Base-by-base conservation (phyloP, 176 grass and related monocot species). In the Oryza brachyantha region DNA sequence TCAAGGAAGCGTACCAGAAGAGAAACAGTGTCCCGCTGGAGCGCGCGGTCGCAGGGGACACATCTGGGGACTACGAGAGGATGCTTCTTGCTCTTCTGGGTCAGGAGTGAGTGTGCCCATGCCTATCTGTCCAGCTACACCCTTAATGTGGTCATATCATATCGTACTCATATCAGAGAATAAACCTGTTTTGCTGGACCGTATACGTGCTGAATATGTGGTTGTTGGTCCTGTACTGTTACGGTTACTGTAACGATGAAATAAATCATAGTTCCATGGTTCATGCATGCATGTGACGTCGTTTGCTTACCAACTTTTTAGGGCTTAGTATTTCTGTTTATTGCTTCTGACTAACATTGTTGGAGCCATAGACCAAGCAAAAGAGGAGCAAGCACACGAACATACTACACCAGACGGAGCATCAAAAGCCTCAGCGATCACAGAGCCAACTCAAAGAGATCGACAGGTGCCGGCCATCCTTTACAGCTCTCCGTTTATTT, bases 61-160 rank as follows among this genome's bases (percentile, higher is more conserved):
- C 95, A 27, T 86, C 78, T 5, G 79, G 92, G 4, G 87, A 98
- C 81, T 98, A 98, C 7, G 90, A 98, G 81, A 66, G 69, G 25
- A 88, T 98, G 85, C 92, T 98, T 65, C 85, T 94, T 28, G 87
- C 92, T 10, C 88, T 98, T 58, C 74, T 98, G 1, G 92, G 95
- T 0, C 84, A 84, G 35, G 81, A 85, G 43, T 80, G 81, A 67
- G 64, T 25, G n/a, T n/a, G n/a, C n/a, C n/a, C 74, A 48, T 72
- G 48, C 22, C 1, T 50, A 3, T 40, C 19, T 70, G 43, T 27
- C 3, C 64, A 11, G 19, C 17, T 17, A 2, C 25, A 26, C 12
- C 4, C 6, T 69, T n/a, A n/a, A n/a, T n/a, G n/a, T n/a, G n/a
- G n/a, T n/a, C n/a, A n/a, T n/a, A n/a, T 32, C 8, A 8, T 64